A percentile compares a stretch with the other conserved stretches of the same genome.
These are phyloP conservation scores for Drosera capensis DNA, from an alignment of 148 eudicot species.

Conservation along the genomic window DNA sequence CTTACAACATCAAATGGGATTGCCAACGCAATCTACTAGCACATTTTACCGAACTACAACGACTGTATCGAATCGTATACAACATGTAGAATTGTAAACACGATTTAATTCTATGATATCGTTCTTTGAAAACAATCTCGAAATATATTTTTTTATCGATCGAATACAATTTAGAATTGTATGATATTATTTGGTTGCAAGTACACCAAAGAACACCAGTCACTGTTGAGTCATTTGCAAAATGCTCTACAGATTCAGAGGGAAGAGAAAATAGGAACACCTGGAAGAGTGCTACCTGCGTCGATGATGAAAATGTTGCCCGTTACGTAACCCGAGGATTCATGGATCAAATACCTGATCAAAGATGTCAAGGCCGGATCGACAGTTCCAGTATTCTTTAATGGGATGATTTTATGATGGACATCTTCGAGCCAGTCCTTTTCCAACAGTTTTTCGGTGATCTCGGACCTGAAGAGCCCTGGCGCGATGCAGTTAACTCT, in stretches of 20 bases:
- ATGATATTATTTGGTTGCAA: neutral
- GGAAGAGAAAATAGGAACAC: slow-evolving; percentile 60
- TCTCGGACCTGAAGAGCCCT: slow-evolving; percentile 59
- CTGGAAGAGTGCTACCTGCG: slow-evolving; percentile 47
- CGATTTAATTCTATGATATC: no score
- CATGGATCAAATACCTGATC: slow-evolving; percentile 44
- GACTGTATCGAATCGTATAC: no score
- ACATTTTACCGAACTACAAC: no score
- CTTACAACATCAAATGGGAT: no score
- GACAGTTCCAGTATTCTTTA: slow-evolving; percentile 23
- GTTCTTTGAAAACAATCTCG: no score
- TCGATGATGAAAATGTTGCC: slow-evolving; percentile 58
- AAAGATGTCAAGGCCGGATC: slow-evolving; percentile 62
- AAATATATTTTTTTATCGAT: no score
- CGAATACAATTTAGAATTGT: no score
- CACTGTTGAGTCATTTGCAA: neutral
- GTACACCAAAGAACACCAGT: neutral
- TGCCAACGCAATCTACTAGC: no score
- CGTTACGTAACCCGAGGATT: slow-evolving; percentile 45
- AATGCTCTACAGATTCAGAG: slow-evolving; percentile 14
- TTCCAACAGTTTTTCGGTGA: slow-evolving; percentile 35
- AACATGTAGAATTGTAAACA: no score
- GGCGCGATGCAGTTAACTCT: slow-evolving; percentile 52
- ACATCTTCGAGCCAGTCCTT: slow-evolving; percentile 50
- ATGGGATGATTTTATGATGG: slow-evolving; percentile 22